Conservation (phyloP, 352 stramenopile genomes). For the Aphanomyces cochlioides region DNA sequence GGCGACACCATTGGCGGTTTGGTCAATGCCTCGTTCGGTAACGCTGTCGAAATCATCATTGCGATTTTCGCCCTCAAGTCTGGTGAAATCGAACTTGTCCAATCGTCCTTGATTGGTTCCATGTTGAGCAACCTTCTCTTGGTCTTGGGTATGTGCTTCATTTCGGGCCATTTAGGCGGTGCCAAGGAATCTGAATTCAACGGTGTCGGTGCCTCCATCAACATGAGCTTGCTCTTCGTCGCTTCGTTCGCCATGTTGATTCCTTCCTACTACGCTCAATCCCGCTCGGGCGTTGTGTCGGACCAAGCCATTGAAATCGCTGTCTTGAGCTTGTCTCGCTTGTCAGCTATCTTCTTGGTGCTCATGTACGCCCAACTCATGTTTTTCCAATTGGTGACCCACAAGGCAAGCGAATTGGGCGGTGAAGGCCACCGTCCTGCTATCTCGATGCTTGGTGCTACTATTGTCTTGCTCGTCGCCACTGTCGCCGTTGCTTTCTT, state of each 20-base stretch:
- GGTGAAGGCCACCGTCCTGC: conserved; percentile 58
- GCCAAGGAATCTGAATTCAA: conserved; percentile 91
- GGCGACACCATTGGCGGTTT: conserved; percentile 96
- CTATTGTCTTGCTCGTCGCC: conserved; percentile 72
- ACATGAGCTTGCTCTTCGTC: conserved; percentile 93
- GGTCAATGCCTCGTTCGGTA: conserved; percentile 98
- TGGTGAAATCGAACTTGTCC: conserved; percentile 94
- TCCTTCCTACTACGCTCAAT: conserved; percentile 87
- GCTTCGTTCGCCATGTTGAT: conserved; percentile 91
- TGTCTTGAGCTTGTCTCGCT: conserved; percentile 70
- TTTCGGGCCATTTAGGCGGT: conserved; percentile 74
- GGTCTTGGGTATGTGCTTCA: conserved; percentile 94
- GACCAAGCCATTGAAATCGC: conserved; percentile 39
- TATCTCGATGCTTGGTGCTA: conserved; percentile 77
- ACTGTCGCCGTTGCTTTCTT: conserved; percentile 92
- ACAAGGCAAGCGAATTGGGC: conserved; percentile 55
- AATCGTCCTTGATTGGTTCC: conserved; percentile 95
- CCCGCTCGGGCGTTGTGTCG: conserved; percentile 61
- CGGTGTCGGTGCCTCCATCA: conserved; percentile 86
- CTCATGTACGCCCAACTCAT: conserved; percentile 94
- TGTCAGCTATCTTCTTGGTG: conserved; percentile 76
- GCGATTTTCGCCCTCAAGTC: conserved; percentile 91
- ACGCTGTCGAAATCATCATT: conserved; percentile 96
- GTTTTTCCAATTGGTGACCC: conserved; percentile 94
- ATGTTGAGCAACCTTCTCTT: conserved; percentile 97